phyloP scores from a whole-genome alignment of 2,329 filamentous ascomycete genomes.

The Colletotrichum sp. region DNA sequence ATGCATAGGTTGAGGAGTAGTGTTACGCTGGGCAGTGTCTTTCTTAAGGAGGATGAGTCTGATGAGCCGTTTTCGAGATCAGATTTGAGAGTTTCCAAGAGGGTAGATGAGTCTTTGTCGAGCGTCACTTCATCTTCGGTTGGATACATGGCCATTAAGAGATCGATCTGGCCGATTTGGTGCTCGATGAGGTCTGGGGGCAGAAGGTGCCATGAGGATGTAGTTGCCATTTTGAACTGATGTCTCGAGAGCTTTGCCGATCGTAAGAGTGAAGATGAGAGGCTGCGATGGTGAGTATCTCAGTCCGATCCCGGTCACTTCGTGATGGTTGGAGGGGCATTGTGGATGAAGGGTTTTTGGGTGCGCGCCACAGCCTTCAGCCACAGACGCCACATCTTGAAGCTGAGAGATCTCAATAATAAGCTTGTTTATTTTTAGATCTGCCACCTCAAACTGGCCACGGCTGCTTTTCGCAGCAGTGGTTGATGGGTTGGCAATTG shows the following conservation, averaged over 20 bases:
- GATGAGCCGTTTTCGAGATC: background rate
- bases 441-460: background rate
- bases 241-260: too few relatives aligned
- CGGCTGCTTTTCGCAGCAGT: background rate
- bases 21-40: background rate
- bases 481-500: background rate
- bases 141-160: conserved; percentile 58
- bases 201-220: conserved; percentile 26
- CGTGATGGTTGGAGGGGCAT: background rate
- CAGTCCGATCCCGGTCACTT: background rate
- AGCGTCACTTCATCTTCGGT: conserved; percentile 30
- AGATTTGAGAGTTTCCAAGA: background rate
- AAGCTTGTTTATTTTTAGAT: background rate
- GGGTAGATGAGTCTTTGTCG: background rate
- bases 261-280: too few relatives aligned
- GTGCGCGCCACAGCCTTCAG: background rate
- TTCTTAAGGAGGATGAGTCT: background rate
- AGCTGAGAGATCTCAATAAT: background rate
- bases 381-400: background rate
- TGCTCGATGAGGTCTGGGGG: conserved; percentile 49
- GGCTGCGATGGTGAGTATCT: background rate
- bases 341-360: background rate
- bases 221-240: background rate
- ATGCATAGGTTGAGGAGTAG: conserved; percentile 31
- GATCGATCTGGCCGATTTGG: conserved; percentile 54